Evolutionary conservation across 345 rosid genomes (phyloP).

Genomic region (Erodium maritimum): DNA sequence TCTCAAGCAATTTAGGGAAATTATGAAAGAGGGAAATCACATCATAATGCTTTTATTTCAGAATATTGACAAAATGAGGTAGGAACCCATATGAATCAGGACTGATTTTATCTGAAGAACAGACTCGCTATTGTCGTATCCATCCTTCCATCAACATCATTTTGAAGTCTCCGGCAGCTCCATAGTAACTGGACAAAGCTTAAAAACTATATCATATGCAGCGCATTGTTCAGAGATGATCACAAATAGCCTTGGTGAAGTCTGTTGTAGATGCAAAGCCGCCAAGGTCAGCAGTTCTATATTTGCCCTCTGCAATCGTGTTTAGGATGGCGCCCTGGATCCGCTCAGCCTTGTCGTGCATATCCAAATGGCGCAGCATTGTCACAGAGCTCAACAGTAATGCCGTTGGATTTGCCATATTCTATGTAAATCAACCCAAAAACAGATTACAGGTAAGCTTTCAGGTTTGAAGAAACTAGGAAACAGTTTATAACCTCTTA

Average conservation of each 20-base stretch:
- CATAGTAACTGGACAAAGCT: too few species aligned
- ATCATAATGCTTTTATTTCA: too few species aligned
- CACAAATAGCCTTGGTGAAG: slow-evolving; percentile 85
- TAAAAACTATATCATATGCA: too few species aligned
- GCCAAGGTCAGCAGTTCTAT: slow-evolving; percentile 95
- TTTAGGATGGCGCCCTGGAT: slow-evolving; percentile 71
- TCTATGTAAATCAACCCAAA: slow-evolving; percentile 21
- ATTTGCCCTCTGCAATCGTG: slow-evolving; percentile 82
- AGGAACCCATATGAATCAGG: too few species aligned
- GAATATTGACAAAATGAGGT: too few species aligned
- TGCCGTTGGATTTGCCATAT: slow-evolving; percentile 96
- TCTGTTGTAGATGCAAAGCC: slow-evolving; percentile 69
- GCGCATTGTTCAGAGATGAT: slow-evolving; percentile 46
- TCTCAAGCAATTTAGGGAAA: too few species aligned
- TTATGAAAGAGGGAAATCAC: too few species aligned
- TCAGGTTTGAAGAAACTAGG: neutral
- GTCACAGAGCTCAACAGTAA: slow-evolving; percentile 65
- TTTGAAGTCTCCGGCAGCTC: too few species aligned
- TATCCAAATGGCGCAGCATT: slow-evolving; percentile 79
- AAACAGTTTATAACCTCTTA: too few species aligned
- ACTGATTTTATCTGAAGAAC: too few species aligned
- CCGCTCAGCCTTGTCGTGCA: slow-evolving; percentile 69
- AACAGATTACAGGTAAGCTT: neutral
- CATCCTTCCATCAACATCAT: too few species aligned
- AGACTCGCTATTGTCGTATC: too few species aligned